Evolutionary conservation across 1,139 yeast genomes (phyloP).

Genomic region (Sugiyamaella grinbergsii): DNA sequence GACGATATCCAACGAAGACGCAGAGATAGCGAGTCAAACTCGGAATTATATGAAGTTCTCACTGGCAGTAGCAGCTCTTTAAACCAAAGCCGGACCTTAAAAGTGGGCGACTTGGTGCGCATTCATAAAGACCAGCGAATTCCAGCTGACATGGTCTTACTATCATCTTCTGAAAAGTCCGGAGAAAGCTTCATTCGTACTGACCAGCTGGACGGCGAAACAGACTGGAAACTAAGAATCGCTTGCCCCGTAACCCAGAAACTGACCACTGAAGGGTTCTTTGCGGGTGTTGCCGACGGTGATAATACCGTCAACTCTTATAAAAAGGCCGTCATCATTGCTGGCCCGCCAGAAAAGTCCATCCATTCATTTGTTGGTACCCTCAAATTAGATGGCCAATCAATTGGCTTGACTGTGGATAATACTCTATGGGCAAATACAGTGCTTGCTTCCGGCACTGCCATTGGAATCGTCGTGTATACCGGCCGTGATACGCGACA

Average conservation of each 20-base stretch:
- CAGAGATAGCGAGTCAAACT: conserved; percentile 86
- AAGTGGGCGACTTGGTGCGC: conserved; percentile 85
- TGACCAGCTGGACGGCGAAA: conserved; percentile 97
- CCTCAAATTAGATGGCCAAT: conserved; percentile 55
- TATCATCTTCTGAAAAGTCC: conserved; percentile 74
- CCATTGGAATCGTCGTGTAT: conserved; percentile 82
- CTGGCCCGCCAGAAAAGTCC: conserved; percentile 77
- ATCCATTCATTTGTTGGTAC: conserved; percentile 83
- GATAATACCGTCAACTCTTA: conserved; percentile 50
- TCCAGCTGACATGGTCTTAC: conserved; percentile 88
- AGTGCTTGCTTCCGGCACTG: conserved; percentile 90
- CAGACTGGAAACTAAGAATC: conserved; percentile 90
- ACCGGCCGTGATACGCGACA: conserved; percentile 95
- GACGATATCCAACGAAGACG: conserved; percentile 91
- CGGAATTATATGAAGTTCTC: conserved; percentile 76
- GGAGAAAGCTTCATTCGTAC: conserved; percentile 96
- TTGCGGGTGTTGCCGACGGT: conserved; percentile 34
- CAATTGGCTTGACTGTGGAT: conserved; percentile 76
- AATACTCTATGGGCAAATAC: conserved; percentile 98
- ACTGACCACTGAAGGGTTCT: conserved; percentile 38
- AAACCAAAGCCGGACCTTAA: conserved; percentile 65
- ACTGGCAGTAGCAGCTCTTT: conserved; percentile 38
- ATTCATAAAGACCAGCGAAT: conserved; percentile 80
- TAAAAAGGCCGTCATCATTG: conserved; percentile 58
- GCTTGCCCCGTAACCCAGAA: conserved; percentile 75